Percentiles rank a stretch among this genome's conserved stretches.
Conservation (phyloP, 352 stramenopile species). For the Pythium aristosporum region DNA sequence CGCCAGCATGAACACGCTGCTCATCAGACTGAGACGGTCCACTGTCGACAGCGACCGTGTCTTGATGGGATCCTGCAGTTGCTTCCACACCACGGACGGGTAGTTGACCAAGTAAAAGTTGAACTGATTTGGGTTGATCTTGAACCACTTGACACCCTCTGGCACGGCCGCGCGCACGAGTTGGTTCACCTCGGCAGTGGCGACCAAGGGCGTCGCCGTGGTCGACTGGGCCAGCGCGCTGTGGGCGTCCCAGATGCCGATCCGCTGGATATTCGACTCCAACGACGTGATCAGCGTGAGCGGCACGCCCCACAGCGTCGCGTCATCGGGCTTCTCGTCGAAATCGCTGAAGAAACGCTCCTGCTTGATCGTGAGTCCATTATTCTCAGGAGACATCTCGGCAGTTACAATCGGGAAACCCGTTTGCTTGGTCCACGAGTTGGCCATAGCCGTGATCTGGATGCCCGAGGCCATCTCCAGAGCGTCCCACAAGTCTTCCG, state of each 20-base stretch:
- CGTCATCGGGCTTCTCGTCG: constrained; percentile 57
- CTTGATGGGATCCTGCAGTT: constrained; percentile 64
- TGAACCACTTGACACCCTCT: constrained; percentile 82
- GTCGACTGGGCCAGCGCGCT: constrained; percentile 12
- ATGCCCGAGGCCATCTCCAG: constrained; percentile 90
- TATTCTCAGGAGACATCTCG: constrained; percentile 52
- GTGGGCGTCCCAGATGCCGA: constrained; percentile 76
- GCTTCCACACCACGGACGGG: constrained; percentile 81
- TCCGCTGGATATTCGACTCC: constrained; percentile 40
- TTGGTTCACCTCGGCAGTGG: constrained; percentile 85
- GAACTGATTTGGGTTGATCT: constrained; percentile 94
- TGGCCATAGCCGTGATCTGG: constrained; percentile 91
- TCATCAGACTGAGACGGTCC: constrained; percentile 92
- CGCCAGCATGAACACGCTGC: constrained; percentile 91
- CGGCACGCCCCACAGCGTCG: constrained; percentile 84
- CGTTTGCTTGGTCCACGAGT: constrained; percentile 93
- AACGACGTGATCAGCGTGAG: constrained; percentile 68
- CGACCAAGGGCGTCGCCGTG: constrained; percentile 38
- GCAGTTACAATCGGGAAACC: constrained; percentile 94
- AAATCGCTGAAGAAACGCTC: constrained; percentile 93
- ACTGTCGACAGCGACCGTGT: constrained; percentile 56
- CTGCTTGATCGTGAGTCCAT: constrained; percentile 84
- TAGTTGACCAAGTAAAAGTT: constrained; percentile 95
- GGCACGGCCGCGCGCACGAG: constrained; percentile 67
- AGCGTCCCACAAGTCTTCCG: constrained; percentile 93